These are phyloP conservation scores for Trichocladium uniseriatum DNA, from an alignment of 495 filamentous ascomycete genomes.

Conservation along the genomic window DNA sequence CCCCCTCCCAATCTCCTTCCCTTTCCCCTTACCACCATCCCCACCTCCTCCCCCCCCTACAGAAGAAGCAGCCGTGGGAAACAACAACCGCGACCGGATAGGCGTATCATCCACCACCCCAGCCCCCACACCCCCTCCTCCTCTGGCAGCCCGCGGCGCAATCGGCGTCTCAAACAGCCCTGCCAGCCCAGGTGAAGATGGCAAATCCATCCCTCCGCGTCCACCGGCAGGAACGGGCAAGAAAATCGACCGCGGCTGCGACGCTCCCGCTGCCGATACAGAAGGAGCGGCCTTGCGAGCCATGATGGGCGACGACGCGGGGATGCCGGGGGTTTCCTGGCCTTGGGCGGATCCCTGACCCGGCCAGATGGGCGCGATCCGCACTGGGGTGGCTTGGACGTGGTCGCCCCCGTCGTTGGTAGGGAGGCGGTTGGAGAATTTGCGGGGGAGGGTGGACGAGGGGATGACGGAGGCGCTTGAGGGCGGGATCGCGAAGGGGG, in stretches of 20 bases:
- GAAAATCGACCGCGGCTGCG: too few relatives aligned
- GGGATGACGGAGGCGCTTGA: constrained; percentile 26
- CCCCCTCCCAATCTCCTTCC: background rate
- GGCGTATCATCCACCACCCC: constrained; percentile 37
- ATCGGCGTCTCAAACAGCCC: constrained; percentile 33
- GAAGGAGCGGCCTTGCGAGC: constrained; percentile 45
- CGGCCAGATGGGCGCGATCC: background rate
- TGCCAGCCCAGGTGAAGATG: constrained; percentile 31
- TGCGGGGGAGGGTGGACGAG: constrained; percentile 32
- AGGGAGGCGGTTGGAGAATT: constrained; percentile 21
- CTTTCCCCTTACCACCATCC: background rate
- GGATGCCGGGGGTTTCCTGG: constrained; percentile 17
- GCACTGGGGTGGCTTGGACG: constrained; percentile 22
- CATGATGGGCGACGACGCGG: constrained; percentile 36
- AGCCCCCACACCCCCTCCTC: constrained; percentile 9
- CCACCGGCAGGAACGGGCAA: constrained; percentile 11
- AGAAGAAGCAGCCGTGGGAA: background rate
- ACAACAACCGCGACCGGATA: constrained; percentile 25
- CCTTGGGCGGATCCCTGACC: constrained; percentile 9
- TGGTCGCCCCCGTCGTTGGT: background rate
- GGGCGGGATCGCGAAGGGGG: constrained; percentile 12
- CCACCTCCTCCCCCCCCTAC: background rate
- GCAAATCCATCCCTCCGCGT: constrained; percentile 28
- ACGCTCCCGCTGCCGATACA: background rate
- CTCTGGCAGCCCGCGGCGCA: constrained; percentile 20